Conservation (phyloP, 148 eudicot genomes). For the Limonium bicolor region DNA sequence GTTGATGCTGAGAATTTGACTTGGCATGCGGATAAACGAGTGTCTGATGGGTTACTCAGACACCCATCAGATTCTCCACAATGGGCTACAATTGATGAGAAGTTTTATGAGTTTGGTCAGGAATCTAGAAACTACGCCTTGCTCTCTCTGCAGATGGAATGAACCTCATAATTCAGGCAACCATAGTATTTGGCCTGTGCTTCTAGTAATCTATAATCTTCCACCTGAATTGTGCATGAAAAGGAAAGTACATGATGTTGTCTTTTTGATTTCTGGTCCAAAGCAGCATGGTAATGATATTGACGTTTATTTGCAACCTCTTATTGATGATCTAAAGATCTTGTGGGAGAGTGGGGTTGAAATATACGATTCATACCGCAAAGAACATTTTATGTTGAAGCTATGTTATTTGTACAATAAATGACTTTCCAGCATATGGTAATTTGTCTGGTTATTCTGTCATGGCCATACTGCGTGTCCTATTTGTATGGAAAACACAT, state of each 20-base stretch:
- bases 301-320: constrained; percentile 4
- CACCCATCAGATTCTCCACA: constrained; percentile 11
- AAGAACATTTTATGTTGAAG: neutral
- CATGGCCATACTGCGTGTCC: neutral
- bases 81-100: constrained; percentile 9
- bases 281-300: constrained; percentile 5
- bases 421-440: constrained; percentile 5
- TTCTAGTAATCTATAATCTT: constrained; percentile 4
- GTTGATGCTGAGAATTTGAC: constrained; percentile 6
- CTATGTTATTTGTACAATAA: constrained; percentile 4
- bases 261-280: constrained; percentile 9
- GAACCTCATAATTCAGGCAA: neutral
- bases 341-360: constrained; percentile 7
- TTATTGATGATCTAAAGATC: neutral
- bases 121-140: constrained; percentile 11
- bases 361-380: neutral
- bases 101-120: constrained; percentile 2
- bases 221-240: constrained; percentile 10
- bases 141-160: constrained; percentile 14
- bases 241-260: constrained; percentile 6
- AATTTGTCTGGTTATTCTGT: constrained; percentile 1
- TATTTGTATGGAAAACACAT: neutral
- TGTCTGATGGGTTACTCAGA: constrained; percentile 2
- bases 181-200: constrained; percentile 4
- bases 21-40: constrained; percentile 13